These are phyloP conservation scores for Raphidocelis subcapitata DNA, from an alignment of 139 green algal species.

Conservation along the genomic window DNA sequence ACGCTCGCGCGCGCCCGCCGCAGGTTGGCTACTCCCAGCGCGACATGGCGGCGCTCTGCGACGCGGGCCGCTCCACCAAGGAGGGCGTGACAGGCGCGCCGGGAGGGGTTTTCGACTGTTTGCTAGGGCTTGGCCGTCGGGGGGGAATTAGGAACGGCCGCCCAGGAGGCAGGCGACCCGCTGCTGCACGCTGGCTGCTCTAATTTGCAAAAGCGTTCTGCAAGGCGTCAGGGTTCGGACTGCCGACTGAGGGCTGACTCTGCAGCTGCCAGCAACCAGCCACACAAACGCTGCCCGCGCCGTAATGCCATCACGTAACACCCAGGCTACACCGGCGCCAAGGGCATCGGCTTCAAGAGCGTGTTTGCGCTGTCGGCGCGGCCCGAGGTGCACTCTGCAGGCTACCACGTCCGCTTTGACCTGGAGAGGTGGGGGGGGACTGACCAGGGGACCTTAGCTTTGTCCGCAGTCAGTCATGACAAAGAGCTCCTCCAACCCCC, in stretches of 20 bases:
- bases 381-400: constrained; percentile 19
- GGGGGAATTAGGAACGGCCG: background rate
- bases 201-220: background rate
- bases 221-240: background rate
- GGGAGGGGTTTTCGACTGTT: background rate
- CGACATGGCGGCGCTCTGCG: constrained; percentile 7
- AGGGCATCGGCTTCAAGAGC: constrained; percentile 55
- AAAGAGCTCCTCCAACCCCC: no score
- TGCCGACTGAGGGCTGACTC: background rate
- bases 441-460: no score
- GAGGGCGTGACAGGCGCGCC: background rate
- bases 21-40: constrained; percentile 5
- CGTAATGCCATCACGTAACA: no score
- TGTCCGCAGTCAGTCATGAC: no score
- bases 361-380: constrained; percentile 46
- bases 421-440: background rate
- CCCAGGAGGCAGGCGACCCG: background rate
- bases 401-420: constrained; percentile 30
- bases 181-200: background rate
- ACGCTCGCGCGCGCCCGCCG: no score
- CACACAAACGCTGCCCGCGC: no score
- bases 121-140: background rate
- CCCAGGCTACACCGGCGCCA: constrained; percentile 4
- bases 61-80: constrained; percentile 15
- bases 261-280: no score